These are phyloP conservation scores for Thoreauomyces humboldtii DNA, from an alignment of 192 early-diverging fungal species.

Conservation along the genomic window DNA sequence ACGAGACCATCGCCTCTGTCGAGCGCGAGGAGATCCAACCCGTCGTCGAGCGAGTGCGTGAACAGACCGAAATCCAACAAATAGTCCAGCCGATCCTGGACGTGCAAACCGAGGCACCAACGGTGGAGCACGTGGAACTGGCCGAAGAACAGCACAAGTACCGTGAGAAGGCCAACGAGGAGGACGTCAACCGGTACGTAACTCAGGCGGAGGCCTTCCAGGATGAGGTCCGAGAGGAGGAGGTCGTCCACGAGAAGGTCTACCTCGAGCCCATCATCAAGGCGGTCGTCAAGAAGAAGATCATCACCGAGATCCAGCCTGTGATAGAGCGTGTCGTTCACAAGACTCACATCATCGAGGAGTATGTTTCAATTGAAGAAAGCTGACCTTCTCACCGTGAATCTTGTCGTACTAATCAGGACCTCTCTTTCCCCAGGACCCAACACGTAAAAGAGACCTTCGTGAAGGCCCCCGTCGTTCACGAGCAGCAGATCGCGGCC, in stretches of 20 bases:
- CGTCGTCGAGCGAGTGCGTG: constrained; percentile 21
- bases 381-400: too few relatives aligned
- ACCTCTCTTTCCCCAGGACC: constrained; percentile 10
- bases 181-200: constrained; percentile 15
- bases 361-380: constrained; percentile 30
- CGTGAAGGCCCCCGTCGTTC: constrained; percentile 28
- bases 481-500: constrained; percentile 25
- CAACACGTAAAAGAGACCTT: constrained; percentile 31
- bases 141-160: constrained; percentile 23
- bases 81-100: constrained; percentile 31
- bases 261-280: constrained; percentile 32
- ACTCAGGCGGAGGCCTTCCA: constrained; percentile 23
- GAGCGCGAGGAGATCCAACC: constrained; percentile 33
- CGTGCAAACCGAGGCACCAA: constrained; percentile 24
- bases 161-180: constrained; percentile 24
- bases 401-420: too few relatives aligned
- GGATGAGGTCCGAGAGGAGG: constrained; percentile 9
- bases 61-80: constrained; percentile 23
- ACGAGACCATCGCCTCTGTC: constrained; percentile 20
- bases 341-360: constrained; percentile 28
- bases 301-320: constrained; percentile 34
- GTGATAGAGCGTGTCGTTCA: constrained; percentile 31
- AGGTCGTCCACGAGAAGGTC: constrained; percentile 29
- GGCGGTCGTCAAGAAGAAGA: constrained; percentile 20
- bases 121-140: constrained; percentile 18